Conservation (phyloP, 768 basidiomycete genomes). For the Panaeolus papilionaceus region DNA sequence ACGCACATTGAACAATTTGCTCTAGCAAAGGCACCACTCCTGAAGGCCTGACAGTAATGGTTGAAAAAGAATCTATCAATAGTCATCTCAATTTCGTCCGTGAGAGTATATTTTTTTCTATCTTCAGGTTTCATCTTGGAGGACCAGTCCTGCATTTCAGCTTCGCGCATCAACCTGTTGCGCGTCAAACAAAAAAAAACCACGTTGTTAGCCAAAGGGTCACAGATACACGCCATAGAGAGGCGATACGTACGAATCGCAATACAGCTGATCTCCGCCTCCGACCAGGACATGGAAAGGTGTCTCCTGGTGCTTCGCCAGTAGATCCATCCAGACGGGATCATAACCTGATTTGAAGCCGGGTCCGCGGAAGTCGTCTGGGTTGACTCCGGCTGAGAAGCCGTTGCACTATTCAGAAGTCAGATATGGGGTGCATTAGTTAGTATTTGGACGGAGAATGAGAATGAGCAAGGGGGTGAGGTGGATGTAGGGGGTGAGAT, state of each 20-base stretch:
- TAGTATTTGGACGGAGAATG: not conserved
- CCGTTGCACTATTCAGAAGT: slow-evolving; percentile 72
- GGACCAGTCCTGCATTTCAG: slow-evolving; percentile 90
- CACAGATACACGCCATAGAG: not conserved
- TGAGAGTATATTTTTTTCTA: slow-evolving; percentile 66
- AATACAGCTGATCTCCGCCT: slow-evolving; percentile 94
- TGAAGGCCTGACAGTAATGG: slow-evolving; percentile 88
- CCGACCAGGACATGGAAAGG: slow-evolving; percentile 95
- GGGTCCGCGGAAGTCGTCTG: slow-evolving; percentile 83
- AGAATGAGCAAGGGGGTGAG: slow-evolving; percentile 10
- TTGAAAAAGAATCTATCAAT: slow-evolving; percentile 92
- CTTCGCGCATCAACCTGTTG: slow-evolving; percentile 78
- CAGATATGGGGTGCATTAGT: slow-evolving; percentile 2
- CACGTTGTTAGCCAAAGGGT: not conserved
- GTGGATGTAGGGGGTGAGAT: not conserved
- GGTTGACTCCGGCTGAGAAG: slow-evolving; percentile 88
- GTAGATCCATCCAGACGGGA: slow-evolving; percentile 93
- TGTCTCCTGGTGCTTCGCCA: slow-evolving; percentile 75
- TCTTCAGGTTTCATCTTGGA: slow-evolving; percentile 58
- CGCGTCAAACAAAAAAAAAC: not conserved
- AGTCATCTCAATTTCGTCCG: slow-evolving; percentile 72
- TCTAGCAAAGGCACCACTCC: slow-evolving; percentile 87
- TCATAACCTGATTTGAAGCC: slow-evolving; percentile 86
- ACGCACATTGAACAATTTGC: slow-evolving; percentile 91
- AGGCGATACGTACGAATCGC: slow-evolving; percentile 62